Conservation (phyloP, 306 rosid species). For the Pyrus betulifolia region DNA sequence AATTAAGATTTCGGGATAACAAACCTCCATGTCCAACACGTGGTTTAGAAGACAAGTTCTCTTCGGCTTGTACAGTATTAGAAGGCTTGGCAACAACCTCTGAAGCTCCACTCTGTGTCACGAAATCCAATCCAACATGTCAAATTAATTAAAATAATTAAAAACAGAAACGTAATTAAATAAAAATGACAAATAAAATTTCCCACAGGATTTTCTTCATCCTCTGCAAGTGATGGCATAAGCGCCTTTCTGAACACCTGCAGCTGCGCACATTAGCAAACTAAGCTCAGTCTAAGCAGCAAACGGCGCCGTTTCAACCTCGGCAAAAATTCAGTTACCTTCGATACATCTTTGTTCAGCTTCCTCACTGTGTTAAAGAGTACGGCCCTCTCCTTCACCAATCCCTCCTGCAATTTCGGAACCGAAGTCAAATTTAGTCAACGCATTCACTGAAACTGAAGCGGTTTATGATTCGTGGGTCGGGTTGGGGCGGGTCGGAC, state of each 20-base stretch:
- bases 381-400: slow-evolving; percentile 55
- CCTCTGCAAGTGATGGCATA: slow-evolving; percentile 80
- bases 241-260: slow-evolving; percentile 85
- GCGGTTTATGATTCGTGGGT: background rate
- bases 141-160: background rate
- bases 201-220: slow-evolving; percentile 60
- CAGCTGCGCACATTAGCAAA: slow-evolving; percentile 44
- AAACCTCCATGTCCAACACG: slow-evolving; percentile 45
- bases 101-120: slow-evolving; percentile 41
- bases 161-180: background rate
- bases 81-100: slow-evolving; percentile 35
- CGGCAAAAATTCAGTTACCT: background rate
- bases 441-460: background rate
- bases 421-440: background rate
- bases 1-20: background rate
- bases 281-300: background rate
- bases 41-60: slow-evolving; percentile 35
- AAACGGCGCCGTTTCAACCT: background rate
- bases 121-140: background rate
- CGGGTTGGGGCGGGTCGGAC: slow-evolving; percentile 24
- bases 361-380: slow-evolving; percentile 63
- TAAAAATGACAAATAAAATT: background rate
- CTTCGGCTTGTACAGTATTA: slow-evolving; percentile 27
- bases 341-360: slow-evolving; percentile 79
- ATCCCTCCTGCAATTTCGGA: slow-evolving; percentile 38